A percentile compares a stretch with the other conserved stretches of the same genome.
These are phyloP conservation scores for Neltuma alba DNA, from an alignment of 306 rosid genomes.

Conservation along the genomic window DNA sequence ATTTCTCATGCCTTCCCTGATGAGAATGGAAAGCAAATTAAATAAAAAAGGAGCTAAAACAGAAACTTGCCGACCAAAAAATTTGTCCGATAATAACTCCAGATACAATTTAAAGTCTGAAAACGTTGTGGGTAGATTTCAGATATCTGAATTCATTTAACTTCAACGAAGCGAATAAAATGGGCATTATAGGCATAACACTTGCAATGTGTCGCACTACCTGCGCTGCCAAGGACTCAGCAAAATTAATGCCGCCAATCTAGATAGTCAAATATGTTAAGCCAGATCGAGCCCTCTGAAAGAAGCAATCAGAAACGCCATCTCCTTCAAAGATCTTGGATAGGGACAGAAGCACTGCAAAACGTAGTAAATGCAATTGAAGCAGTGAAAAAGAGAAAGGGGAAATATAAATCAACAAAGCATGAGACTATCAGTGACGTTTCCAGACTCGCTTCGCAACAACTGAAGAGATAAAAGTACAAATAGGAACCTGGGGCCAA, in stretches of 20 bases:
- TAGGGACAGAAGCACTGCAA: conserved; percentile 38
- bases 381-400: neutral
- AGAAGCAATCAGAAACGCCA: conserved; percentile 37
- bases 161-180: conserved; percentile 27
- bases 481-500: neutral
- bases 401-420: conserved; percentile 33
- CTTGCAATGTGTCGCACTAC: conserved; percentile 24
- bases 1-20: conserved; percentile 6
- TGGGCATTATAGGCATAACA: neutral
- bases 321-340: conserved; percentile 52
- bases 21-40: neutral
- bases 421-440: neutral
- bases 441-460: neutral
- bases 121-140: conserved; percentile 1
- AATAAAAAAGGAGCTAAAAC: neutral
- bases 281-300: conserved; percentile 48
- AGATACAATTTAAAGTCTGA: neutral
- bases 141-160: conserved; percentile 7
- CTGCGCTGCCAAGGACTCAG: neutral
- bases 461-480: neutral
- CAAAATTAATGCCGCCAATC: neutral
- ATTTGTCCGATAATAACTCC: neutral
- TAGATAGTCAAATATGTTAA: conserved; percentile 23
- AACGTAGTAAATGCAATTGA: conserved; percentile 33
- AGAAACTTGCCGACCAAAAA: neutral